Percentiles rank a stretch among this genome's conserved stretches.
Conservation (phyloP, 2,329 filamentous ascomycete species). For the Beauveria scarabaeidicola region DNA sequence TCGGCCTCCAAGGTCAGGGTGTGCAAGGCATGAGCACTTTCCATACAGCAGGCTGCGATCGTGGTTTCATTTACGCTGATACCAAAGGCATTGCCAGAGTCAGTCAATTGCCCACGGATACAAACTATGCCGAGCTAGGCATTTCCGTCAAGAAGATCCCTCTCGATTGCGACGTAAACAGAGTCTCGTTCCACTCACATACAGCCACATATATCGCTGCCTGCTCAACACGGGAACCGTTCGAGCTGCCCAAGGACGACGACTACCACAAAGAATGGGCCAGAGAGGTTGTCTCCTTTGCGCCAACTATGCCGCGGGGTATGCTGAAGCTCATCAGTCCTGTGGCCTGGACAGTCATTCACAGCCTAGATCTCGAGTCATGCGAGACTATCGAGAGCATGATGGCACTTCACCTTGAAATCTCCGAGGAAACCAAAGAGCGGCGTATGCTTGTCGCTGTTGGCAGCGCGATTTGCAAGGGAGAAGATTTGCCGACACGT, state of each 20-base stretch:
- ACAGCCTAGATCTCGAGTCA: slow-evolving; percentile 63
- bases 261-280: slow-evolving; percentile 76
- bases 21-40: slow-evolving; percentile 68
- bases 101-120: slow-evolving; percentile 58
- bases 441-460: slow-evolving; percentile 74
- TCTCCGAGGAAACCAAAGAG: slow-evolving; percentile 86
- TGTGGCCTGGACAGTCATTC: slow-evolving; percentile 67
- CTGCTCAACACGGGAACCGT: slow-evolving; percentile 59
- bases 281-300: slow-evolving; percentile 55
- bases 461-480: slow-evolving; percentile 76
- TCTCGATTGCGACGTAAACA: slow-evolving; percentile 61
- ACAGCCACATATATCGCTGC: slow-evolving; percentile 70
- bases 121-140: slow-evolving; percentile 64
- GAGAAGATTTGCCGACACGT: slow-evolving; percentile 80
- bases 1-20: slow-evolving; percentile 60
- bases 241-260: slow-evolving; percentile 79
- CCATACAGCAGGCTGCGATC: slow-evolving; percentile 66
- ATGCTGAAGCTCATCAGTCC: slow-evolving; percentile 72
- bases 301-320: slow-evolving; percentile 63
- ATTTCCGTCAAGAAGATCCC: slow-evolving; percentile 66
- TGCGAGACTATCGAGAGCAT: slow-evolving; percentile 75
- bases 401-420: slow-evolving; percentile 74
- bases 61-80: slow-evolving; percentile 78
- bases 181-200: slow-evolving; percentile 67
- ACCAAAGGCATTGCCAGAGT: slow-evolving; percentile 63